Evolutionary conservation across 2,329 filamentous ascomycete species (phyloP), one percentile per base, ranked within the genome.

Genomic region (Fusarium tuaranense): DNA sequence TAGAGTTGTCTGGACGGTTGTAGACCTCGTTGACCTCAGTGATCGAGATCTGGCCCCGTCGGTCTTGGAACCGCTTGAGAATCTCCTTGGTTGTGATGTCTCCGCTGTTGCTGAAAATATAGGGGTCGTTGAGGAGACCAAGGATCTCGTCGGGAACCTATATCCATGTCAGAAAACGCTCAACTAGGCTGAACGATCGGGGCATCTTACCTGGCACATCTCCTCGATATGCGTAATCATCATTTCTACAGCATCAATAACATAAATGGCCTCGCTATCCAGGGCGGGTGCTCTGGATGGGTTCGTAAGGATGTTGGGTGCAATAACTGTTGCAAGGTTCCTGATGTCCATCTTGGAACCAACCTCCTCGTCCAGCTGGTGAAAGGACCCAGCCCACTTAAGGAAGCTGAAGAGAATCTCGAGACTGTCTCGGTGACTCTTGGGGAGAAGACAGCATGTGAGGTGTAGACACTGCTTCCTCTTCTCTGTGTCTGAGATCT

Each of bases 301-400:
- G 75, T 92, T 94, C 78, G 94, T 95, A 14, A 98, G 88, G 71
- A 99, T 95, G 79, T 99, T 99, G 0, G 97, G 97, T 7, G 96
- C 95, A 83, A 99, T 98, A 73, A 99, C 97, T 4, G 97, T 98
- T 5, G 97, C 95, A 73, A 99, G 89, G 80, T 99, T 99, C 86
- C 97, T 95, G 63, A 97, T 94, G 82, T 99, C 97, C 97, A 99
- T 99, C 88, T 98, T 98, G 78, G 96, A 98, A 30, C 97, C 97
- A 25, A 93, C 94, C 81, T 99, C 97, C 80, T 99, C 97, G 78
- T 99, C 97, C 16, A 99, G 92, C 80, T 98, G 95, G 72, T 97
- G 96, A 86, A 99, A 99, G 2, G 95, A 98, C 6, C 95, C 95
- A 7, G 95, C 95, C 96, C 97, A 99, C 80, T 98, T 98, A 57